Conservation (phyloP, 768 basidiomycete species). For the Amanita phalloides region DNA sequence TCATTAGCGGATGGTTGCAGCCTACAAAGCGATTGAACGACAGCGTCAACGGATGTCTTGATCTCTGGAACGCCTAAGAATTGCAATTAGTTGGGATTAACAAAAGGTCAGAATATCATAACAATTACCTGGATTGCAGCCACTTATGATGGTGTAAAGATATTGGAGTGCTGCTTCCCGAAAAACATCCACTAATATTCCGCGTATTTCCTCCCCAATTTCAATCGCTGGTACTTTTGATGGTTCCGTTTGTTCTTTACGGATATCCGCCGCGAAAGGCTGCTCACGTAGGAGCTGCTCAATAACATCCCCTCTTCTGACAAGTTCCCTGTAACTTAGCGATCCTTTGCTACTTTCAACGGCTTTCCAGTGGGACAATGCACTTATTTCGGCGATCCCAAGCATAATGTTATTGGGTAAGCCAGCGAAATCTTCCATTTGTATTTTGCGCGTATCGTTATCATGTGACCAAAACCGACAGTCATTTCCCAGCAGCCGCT, state of each 20-base stretch:
- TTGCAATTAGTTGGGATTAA: background rate
- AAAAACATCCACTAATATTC: constrained; percentile 44
- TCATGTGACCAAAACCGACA: constrained; percentile 34
- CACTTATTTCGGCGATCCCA: constrained; percentile 65
- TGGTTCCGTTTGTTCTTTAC: constrained; percentile 21
- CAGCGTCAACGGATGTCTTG: constrained; percentile 37
- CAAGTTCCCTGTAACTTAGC: constrained; percentile 65
- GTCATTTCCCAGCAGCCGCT: constrained; percentile 46
- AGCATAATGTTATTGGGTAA: constrained; percentile 74
- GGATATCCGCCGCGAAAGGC: constrained; percentile 19
- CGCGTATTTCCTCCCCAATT: constrained; percentile 34
- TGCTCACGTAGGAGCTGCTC: constrained; percentile 52
- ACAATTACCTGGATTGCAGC: constrained; percentile 53
- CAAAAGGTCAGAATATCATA: background rate
- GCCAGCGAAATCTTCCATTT: constrained; percentile 61
- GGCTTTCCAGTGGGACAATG: constrained; percentile 66
- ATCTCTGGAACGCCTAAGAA: constrained; percentile 63
- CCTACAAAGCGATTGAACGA: constrained; percentile 42
- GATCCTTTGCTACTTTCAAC: constrained; percentile 51
- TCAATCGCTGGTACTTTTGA: constrained; percentile 17
- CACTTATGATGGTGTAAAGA: constrained; percentile 61
- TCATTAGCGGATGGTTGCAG: constrained; percentile 52
- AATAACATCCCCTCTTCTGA: constrained; percentile 61
- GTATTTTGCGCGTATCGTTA: constrained; percentile 29
- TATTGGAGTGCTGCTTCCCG: constrained; percentile 57